Base-by-base conservation (phyloP, 345 rosid species). In the Passiflora organensis region DNA sequence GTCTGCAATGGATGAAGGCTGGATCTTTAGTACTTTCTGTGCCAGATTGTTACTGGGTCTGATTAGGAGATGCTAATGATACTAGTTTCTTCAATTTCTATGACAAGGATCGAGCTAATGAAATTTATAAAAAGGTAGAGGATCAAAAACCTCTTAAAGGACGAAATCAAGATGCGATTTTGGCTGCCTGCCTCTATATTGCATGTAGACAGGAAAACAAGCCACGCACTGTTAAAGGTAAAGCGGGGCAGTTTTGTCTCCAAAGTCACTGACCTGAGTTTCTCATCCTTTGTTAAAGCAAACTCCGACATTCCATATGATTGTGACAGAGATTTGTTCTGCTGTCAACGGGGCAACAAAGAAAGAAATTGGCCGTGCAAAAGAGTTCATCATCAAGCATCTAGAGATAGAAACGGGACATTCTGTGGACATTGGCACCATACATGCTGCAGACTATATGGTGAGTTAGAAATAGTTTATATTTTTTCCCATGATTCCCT, bases 121-220 rank as follows among this genome's bases (percentile, higher is more conserved):
- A 82, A 59, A 77, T 82, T 52, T 73, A 68, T 64, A 77, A 80
- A 75, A 75, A 73, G 57, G 76, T 82, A 32, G 85, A 79, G 59
- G 88, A 80, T 56, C 78, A 76, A 38, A 82, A 75, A 62, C 75
- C 75, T 39, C 56, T 70, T 17, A 73, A 61, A 56, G 85, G 80
- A 48, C 66, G 82, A 22, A 80, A 77, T 60, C 72, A 73, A 19
- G 71, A 77, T 24, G 81, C 82, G 9, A 61, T 77, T 19, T 53
- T 66, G 63, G 85, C 83, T 15, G 83, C 79, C 22, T 68, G 82
- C 67, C 79, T 79, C 55, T 79, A 67, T 60, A 77, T 77, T 62
- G 85, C 85, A 49, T 77, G 82, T 57, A 58, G 72, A 34, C 82
- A 79, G 32, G 77, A 69, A 59, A 72, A 71, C 72, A 67, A 70